Evolutionary conservation across 2,329 filamentous ascomycete genomes (phyloP), one percentile per base, ranked within the genome.

Genomic region (Trichoderma simmonsii): DNA sequence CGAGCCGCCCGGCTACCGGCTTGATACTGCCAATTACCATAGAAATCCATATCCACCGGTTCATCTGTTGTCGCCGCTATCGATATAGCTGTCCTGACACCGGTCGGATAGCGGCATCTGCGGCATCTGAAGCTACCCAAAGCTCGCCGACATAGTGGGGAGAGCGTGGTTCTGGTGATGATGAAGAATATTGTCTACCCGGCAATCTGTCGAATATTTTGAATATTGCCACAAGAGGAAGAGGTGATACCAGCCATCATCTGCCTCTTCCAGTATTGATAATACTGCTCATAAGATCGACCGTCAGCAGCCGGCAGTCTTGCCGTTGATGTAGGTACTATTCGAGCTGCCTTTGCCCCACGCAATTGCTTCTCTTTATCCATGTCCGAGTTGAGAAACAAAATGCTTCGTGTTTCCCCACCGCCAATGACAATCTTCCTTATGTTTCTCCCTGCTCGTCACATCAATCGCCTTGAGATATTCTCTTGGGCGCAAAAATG

Each of bases 11-110:
- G 26, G 85, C 80, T 43, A 89, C 81, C 3, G 88, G 87, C 77
- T 83, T 83, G 76, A 90, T 86, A 15, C 82, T 77, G 77, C 90
- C 87, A 12, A 82, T 77, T 26, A 87, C 86, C 1, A 87, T 86
- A 75, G 89, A 7, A 84, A 82, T 28, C 15, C 15, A 34, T 12
- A 18, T 36, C 48, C 28, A 32, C 90, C 80, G 86, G 90, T 89
- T 66, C 85, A 82, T 28, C 26, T 28, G 9, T 21, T 24, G 28
- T 34, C 3, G 26, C 18, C 11, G 9, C n/a, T 14, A 54, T n/a
- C 18, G 32, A 34, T 21, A 18, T 34, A 32, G 18, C 28, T 34
- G 6, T 14, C 57, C 9, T 34, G 57, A 14, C 57, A 60, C 0
- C 9, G n/a, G 28, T 60, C 57, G 14, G 56, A 34, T n/a, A 21